phyloP scores from a whole-genome alignment of 2,329 filamentous ascomycete genomes.

The Fusarium oligoseptatum region DNA sequence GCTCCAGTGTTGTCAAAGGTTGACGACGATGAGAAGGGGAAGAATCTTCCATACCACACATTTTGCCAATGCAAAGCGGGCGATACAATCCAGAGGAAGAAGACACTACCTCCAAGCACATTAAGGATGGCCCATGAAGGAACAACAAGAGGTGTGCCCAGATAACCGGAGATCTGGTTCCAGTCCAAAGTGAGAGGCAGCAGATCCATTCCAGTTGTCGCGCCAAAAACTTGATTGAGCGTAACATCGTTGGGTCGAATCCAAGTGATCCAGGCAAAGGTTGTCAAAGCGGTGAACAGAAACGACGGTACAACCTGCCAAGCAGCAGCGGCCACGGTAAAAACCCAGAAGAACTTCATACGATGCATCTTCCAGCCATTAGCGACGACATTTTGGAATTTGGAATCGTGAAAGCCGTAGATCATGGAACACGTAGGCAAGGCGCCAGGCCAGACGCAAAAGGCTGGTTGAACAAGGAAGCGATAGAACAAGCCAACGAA shows the following conservation, averaged over 20 bases:
- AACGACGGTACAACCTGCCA: slow-evolving; percentile 30
- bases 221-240: slow-evolving; percentile 32
- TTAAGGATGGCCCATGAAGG: slow-evolving; percentile 32
- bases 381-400: background rate
- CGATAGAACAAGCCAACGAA: slow-evolving; percentile 53
- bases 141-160: slow-evolving; percentile 28
- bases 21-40: slow-evolving; percentile 29
- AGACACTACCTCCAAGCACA: slow-evolving; percentile 27
- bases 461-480: slow-evolving; percentile 55
- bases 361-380: slow-evolving; percentile 50
- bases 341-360: slow-evolving; percentile 14
- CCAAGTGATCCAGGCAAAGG: slow-evolving; percentile 32
- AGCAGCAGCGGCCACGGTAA: too few relatives aligned
- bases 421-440: slow-evolving; percentile 55
- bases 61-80: slow-evolving; percentile 24
- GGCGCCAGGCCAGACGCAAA: slow-evolving; percentile 55
- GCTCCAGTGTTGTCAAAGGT: slow-evolving; percentile 31
- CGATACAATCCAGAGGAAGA: slow-evolving; percentile 24
- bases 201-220: slow-evolving; percentile 25
- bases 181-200: slow-evolving; percentile 29
- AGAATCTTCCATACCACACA: slow-evolving; percentile 5
- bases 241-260: slow-evolving; percentile 27
- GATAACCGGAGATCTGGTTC: slow-evolving; percentile 27
- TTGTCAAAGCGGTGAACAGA: slow-evolving; percentile 27
- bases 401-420: slow-evolving; percentile 49